Evolutionary conservation across 139 green algal species (phyloP), one percentile per base, ranked within the genome.

Genomic region (Auxenochlorella pyrenoidosa): DNA sequence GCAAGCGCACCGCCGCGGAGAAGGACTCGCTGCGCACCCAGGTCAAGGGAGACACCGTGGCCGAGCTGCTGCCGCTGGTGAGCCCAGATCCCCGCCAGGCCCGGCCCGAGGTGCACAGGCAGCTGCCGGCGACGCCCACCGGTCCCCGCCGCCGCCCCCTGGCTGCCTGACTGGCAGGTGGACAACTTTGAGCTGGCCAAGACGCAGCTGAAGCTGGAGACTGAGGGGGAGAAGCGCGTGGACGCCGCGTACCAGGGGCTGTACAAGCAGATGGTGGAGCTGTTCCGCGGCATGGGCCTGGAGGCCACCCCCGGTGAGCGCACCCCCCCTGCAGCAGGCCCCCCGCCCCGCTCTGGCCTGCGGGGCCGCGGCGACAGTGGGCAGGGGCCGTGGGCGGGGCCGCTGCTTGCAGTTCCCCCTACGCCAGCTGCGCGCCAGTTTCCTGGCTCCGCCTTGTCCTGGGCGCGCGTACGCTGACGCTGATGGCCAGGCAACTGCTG

Each of bases 121-220:
- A 54, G 10, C 47, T 10, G 47, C n/a, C n/a, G n/a, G n/a, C n/a
- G n/a, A n/a, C n/a, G n/a, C n/a, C n/a, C n/a, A n/a, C n/a, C n/a
- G n/a, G n/a, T n/a, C n/a, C n/a, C n/a, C n/a, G n/a, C n/a, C n/a
- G n/a, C 47, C 47, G 8, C 6, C 47, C 47, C 47, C 47, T 10
- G 66, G 12, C 34, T 78, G 12, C 51, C 26, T 47, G 32, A 4
- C 28, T 28, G 6, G 19, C 79, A 84, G 79, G 79, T 99, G 16
- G 98, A 99, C 93, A 98, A 96, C 91, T 99, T 99, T 91, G 97
- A 99, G 94, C 88, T 97, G 63, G 97, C 98, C 36, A 87, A 89
- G 36, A n/a, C 34, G 6, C 86, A 94, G 79, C 82, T 99, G 51
- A 99, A 99, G 92, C 85, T 92, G 22, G 93, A 98, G 85, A 99